phyloP scores from a whole-genome alignment of 768 basidiomycete species.

The Rhodotorula toruloides region DNA sequence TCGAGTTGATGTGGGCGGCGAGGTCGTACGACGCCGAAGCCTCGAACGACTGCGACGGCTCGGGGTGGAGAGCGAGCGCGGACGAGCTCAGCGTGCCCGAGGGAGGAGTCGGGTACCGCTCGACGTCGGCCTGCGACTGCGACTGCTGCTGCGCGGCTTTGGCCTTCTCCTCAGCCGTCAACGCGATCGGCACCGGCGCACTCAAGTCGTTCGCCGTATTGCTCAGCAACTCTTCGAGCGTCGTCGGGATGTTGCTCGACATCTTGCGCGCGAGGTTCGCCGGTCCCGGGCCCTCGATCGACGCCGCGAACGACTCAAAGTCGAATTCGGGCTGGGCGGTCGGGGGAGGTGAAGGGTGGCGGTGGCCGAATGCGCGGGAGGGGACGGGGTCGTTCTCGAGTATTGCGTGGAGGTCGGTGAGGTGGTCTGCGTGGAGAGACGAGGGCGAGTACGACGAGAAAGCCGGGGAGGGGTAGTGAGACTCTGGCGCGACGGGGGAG shows the following conservation, averaged over 20 bases:
- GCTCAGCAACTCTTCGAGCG: constrained; percentile 19
- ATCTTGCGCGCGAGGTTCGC: not conserved
- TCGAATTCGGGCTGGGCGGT: constrained; percentile 14
- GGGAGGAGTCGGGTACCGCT: constrained; percentile 30
- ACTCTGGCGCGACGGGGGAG: constrained; percentile 18
- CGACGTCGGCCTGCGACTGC: not conserved
- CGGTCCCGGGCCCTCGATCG: constrained; percentile 21
- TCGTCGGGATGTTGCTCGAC: not conserved
- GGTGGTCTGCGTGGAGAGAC: constrained; percentile 14
- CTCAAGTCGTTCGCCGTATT: not conserved
- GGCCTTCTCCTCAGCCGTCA: not conserved
- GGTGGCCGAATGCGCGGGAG: not conserved
- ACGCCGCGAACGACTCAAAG: constrained; percentile 28
- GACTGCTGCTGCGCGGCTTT: not conserved
- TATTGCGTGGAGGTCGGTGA: constrained; percentile 29
- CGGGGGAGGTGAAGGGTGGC: not conserved
- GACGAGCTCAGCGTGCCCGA: not conserved
- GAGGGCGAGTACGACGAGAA: constrained; percentile 27
- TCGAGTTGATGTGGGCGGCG: constrained; percentile 4
- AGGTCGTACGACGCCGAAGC: constrained; percentile 12
- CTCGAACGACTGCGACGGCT: not conserved
- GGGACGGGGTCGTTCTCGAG: constrained; percentile 36
- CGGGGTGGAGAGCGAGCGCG: not conserved
- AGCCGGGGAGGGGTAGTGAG: constrained; percentile 35
- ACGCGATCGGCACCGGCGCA: not conserved